A percentile compares a stretch with the other conserved stretches of the same genome.
Evolutionary conservation across 345 rosid genomes (phyloP).

Genomic region (Melaleuca alternifolia): DNA sequence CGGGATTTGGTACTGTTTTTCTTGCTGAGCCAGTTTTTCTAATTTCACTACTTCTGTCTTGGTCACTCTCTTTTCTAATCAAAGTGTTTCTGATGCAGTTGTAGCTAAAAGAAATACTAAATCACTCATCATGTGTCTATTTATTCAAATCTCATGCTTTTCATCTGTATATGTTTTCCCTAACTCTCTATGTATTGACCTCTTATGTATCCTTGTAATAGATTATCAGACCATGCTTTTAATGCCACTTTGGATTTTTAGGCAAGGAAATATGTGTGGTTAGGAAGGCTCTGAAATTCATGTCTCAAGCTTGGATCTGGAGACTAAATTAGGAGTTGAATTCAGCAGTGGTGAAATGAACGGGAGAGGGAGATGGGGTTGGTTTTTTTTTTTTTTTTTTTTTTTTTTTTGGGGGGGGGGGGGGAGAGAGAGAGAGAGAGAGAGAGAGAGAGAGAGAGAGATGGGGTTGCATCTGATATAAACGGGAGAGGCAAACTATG

Average conservation of each 20-base stretch:
- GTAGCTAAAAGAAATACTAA: neutral
- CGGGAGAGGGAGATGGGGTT: too few relatives aligned
- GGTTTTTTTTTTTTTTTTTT: too few relatives aligned
- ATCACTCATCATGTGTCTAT: neutral
- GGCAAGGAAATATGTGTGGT: neutral
- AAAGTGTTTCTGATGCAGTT: neutral
- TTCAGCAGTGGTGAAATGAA: neutral
- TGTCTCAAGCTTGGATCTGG: neutral
- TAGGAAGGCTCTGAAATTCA: neutral
- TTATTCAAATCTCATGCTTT: neutral
- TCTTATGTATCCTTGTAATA: neutral
- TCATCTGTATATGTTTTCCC: neutral
- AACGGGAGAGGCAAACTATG: neutral
- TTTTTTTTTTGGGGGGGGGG: too few relatives aligned
- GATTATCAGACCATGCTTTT: neutral
- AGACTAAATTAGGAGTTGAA: neutral
- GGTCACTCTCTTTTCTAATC: neutral
- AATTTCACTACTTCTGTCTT: neutral
- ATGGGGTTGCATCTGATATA: neutral
- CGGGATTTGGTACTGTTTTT: slow-evolving; percentile 73
- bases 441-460: too few relatives aligned
- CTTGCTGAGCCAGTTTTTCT: neutral
- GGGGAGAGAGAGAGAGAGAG: too few relatives aligned
- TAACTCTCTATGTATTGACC: neutral
- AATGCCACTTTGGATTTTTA: neutral